Conservation (phyloP, 2,329 filamentous ascomycete species). For the Pseudocercospora fijiensis region DNA sequence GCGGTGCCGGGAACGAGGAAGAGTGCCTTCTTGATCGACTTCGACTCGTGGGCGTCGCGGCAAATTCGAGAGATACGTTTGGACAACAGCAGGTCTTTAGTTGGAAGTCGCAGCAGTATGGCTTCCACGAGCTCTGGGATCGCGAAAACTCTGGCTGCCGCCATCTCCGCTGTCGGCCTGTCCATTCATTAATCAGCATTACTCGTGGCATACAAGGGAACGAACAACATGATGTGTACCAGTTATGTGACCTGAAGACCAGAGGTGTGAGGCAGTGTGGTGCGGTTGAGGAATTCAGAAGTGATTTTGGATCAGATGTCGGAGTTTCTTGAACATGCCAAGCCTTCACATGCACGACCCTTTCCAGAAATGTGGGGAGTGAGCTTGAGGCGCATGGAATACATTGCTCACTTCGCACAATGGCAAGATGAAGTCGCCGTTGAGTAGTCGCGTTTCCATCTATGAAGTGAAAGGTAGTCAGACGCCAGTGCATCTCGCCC, state of each 20-base stretch:
- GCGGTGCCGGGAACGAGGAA: background rate
- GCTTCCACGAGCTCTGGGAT: background rate
- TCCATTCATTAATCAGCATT: too few relatives aligned
- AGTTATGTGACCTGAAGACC: too few relatives aligned
- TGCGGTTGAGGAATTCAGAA: background rate
- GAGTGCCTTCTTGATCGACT: background rate
- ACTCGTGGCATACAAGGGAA: background rate
- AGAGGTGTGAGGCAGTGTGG: background rate
- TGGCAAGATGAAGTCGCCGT: too few relatives aligned
- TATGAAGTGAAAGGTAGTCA: background rate
- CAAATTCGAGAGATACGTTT: background rate
- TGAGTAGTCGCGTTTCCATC: too few relatives aligned
- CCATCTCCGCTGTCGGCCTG: background rate
- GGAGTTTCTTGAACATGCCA: background rate
- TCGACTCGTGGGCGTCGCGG: background rate
- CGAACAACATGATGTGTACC: background rate
- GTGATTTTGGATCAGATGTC: background rate
- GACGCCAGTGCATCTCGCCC: background rate
- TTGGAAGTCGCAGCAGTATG: background rate
- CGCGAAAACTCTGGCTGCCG: background rate
- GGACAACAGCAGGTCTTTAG: background rate
- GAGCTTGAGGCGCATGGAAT: background rate
- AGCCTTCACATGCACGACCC: background rate
- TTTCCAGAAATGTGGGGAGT: background rate
- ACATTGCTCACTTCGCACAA: too few relatives aligned